Percentiles rank a stretch among this genome's conserved stretches.
Conservation (phyloP, 2,329 filamentous ascomycete species). For the Podosphaera leucotricha region DNA sequence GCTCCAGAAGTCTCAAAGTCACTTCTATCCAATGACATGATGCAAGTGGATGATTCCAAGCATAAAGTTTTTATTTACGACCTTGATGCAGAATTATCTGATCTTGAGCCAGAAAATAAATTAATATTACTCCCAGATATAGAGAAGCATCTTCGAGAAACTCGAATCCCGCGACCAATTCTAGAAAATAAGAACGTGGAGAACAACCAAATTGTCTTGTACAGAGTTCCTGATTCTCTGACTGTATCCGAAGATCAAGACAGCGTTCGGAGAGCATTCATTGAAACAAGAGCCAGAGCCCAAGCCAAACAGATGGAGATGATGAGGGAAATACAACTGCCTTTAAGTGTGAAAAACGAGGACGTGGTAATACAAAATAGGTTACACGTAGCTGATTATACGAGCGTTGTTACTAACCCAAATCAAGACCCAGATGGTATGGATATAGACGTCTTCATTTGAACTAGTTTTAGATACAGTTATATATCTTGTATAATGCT, state of each 20-base stretch:
- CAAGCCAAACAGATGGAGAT: slow-evolving; percentile 33
- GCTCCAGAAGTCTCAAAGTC: slow-evolving; percentile 4
- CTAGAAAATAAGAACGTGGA: slow-evolving; percentile 29
- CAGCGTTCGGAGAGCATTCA: slow-evolving; percentile 58
- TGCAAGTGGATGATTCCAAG: slow-evolving; percentile 68
- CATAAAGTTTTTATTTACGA: slow-evolving; percentile 81
- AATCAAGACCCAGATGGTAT: not conserved
- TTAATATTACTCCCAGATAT: slow-evolving; percentile 71
- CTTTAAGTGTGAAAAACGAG: slow-evolving; percentile 2
- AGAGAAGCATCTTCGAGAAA: slow-evolving; percentile 50
- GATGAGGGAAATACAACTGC: not conserved
- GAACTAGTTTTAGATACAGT: too few relatives aligned
- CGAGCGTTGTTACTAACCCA: not conserved
- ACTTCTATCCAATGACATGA: slow-evolving; percentile 28
- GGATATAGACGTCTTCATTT: not conserved
- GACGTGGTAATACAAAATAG: not conserved
- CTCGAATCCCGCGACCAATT: slow-evolving; percentile 38
- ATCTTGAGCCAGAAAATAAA: slow-evolving; percentile 34
- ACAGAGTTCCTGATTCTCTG: slow-evolving; percentile 54
- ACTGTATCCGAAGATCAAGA: slow-evolving; percentile 52
- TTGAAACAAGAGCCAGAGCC: slow-evolving; percentile 50
- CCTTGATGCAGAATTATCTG: slow-evolving; percentile 66
- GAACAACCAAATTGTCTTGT: slow-evolving; percentile 52
- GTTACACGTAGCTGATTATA: not conserved
- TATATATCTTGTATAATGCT: too few relatives aligned